Evolutionary conservation across 2,329 filamentous ascomycete genomes (phyloP).

Genomic region (Aspergillus costaricaensis): DNA sequence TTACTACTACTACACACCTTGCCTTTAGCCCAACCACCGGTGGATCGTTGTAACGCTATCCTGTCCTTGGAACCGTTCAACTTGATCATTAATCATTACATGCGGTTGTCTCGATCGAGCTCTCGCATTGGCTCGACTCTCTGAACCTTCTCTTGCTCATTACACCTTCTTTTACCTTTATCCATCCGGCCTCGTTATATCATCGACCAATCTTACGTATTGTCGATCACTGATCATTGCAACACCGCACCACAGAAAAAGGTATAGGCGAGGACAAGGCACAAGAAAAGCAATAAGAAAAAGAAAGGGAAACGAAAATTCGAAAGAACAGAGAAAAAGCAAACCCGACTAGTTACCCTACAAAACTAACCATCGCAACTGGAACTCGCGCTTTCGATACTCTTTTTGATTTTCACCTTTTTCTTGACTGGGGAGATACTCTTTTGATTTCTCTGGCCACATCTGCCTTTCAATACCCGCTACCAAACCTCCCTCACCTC

Average conservation of each 20-base stretch:
- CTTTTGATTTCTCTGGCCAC: background rate
- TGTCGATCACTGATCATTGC: constrained; percentile 14
- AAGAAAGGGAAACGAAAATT: background rate
- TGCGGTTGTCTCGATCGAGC: background rate
- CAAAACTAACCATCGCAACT: constrained; percentile 4
- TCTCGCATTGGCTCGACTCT: background rate
- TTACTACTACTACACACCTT: background rate
- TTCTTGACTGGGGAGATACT: background rate
- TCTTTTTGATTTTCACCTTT: background rate
- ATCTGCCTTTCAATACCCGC: constrained; percentile 15
- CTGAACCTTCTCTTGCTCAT: constrained; percentile 2
- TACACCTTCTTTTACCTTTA: constrained; percentile 6
- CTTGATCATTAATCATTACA: constrained; percentile 15
- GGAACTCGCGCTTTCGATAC: background rate
- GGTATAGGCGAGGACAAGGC: constrained; percentile 14
- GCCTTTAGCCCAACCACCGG: background rate
- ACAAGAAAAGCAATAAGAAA: constrained; percentile 6
- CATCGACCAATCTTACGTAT: constrained; percentile 20
- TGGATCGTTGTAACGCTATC: constrained; percentile 14
- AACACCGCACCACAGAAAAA: constrained; percentile 10
- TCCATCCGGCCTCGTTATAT: constrained; percentile 16
- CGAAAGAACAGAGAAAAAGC: constrained; percentile 11
- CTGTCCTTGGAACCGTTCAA: constrained; percentile 4
- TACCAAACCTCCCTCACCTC: background rate
- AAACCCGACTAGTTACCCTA: constrained; percentile 8